These are phyloP conservation scores for Nymphaea colorata DNA, from an alignment of 164 flowering plant species.

Conservation along the genomic window DNA sequence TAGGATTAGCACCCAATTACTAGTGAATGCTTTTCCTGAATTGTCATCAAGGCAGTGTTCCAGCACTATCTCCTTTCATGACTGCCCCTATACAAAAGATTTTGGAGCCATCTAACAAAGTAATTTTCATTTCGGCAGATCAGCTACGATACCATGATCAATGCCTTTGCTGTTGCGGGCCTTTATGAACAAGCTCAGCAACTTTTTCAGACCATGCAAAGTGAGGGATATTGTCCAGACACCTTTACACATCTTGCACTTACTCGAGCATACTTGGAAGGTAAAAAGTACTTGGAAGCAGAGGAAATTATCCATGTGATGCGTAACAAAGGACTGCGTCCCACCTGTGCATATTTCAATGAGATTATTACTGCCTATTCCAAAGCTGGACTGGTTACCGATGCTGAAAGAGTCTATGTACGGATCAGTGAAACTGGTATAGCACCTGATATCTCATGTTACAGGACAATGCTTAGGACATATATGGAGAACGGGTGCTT, in stretches of 20 bases:
- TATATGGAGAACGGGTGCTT: constrained; percentile 58
- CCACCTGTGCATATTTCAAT: constrained; percentile 46
- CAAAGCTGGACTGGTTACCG: constrained; percentile 40
- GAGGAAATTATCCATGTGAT: constrained; percentile 43
- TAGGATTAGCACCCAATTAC: too few relatives aligned
- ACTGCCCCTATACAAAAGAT: too few relatives aligned
- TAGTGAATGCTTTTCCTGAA: not conserved
- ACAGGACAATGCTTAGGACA: constrained; percentile 50
- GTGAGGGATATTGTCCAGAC: constrained; percentile 47
- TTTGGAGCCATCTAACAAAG: too few relatives aligned
- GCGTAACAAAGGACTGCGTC: constrained; percentile 37
- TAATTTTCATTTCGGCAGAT: constrained; percentile 29
- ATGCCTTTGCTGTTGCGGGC: constrained; percentile 43
- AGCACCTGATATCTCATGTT: constrained; percentile 42
- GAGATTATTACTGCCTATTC: constrained; percentile 34
- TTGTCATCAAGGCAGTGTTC: not conserved
- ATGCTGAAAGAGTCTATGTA: constrained; percentile 52
- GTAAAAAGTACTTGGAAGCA: constrained; percentile 43
- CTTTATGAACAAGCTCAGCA: constrained; percentile 46
- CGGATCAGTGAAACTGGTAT: constrained; percentile 26
- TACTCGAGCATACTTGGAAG: constrained; percentile 42
- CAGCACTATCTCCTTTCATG: not conserved
- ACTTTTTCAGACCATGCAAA: constrained; percentile 51
- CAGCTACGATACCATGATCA: constrained; percentile 77
- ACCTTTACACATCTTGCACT: constrained; percentile 62